Evolutionary conservation across 805 yeast species (phyloP).

Genomic region (Teunomyces gatunensis): DNA sequence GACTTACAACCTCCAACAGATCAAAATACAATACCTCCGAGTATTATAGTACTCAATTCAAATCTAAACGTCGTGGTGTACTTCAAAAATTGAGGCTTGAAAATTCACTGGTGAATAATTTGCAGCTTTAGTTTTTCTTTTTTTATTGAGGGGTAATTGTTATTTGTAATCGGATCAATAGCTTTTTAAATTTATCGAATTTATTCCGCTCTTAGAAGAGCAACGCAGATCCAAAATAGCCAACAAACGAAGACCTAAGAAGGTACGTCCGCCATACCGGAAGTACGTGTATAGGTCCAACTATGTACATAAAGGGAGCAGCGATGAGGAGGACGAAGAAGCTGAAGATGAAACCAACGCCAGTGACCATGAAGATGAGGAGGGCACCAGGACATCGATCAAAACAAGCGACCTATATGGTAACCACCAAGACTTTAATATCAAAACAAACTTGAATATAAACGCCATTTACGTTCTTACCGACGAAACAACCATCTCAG

Average conservation of each 20-base stretch:
- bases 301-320: constrained; percentile 21
- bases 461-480: constrained; percentile 35
- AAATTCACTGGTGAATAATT: background rate
- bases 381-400: background rate
- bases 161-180: constrained; percentile 12
- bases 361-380: constrained; percentile 9
- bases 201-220: background rate
- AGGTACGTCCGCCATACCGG: constrained; percentile 75
- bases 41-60: background rate
- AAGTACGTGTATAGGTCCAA: constrained; percentile 61
- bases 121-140: background rate
- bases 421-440: constrained; percentile 23
- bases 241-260: constrained; percentile 83
- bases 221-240: constrained; percentile 53
- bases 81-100: constrained; percentile 1
- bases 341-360: constrained; percentile 19
- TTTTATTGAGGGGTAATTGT: background rate
- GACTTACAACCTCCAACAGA: background rate
- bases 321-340: constrained; percentile 23
- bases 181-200: background rate
- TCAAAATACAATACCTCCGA: background rate
- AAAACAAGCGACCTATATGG: constrained; percentile 13
- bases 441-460: constrained; percentile 26
- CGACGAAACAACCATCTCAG: constrained; percentile 15
- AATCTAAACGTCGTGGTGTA: background rate